A percentile compares a stretch with the other conserved stretches of the same genome.
These are phyloP conservation scores for Ettlia oleoabundans DNA, from an alignment of 139 green algal genomes.

Conservation along the genomic window DNA sequence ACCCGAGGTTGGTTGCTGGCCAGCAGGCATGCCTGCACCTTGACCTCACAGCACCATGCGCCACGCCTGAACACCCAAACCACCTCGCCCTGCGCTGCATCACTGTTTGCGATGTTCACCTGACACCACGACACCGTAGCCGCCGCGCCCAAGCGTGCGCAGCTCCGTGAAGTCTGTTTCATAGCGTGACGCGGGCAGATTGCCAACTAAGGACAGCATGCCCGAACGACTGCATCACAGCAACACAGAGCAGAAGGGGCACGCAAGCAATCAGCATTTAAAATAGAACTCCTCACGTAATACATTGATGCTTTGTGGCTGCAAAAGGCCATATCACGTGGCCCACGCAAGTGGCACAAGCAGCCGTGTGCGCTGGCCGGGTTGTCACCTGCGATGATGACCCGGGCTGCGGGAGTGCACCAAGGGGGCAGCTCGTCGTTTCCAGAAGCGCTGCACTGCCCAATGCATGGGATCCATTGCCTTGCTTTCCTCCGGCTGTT, in stretches of 20 bases:
- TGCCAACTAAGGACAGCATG: slow-evolving; percentile 9
- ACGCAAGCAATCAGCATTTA: no score
- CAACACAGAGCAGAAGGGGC: no score
- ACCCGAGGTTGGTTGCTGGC: no score
- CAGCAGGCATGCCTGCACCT: not conserved
- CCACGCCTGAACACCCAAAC: no score
- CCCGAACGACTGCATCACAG: no score
- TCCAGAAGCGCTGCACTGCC: slow-evolving; percentile 61
- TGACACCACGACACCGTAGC: slow-evolving; percentile 81
- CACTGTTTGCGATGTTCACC: no score
- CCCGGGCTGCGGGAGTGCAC: not conserved
- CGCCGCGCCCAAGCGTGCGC: slow-evolving; percentile 78
- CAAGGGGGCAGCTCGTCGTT: not conserved
- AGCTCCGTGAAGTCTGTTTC: slow-evolving; percentile 80
- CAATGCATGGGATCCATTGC: slow-evolving; percentile 25
- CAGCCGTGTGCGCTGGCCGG: no score
- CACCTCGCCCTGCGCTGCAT: no score
- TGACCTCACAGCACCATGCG: no score
- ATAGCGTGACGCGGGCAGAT: slow-evolving; percentile 53
- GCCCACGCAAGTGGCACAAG: no score
- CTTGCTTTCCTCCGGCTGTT: slow-evolving; percentile 8
- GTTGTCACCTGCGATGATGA: slow-evolving; percentile 19
- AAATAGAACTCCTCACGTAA: not conserved
- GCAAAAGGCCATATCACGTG: not conserved
- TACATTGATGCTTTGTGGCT: not conserved